Conservation (phyloP, 1,284 basidiomycete species). For the Wolfiporia cocos region DNA sequence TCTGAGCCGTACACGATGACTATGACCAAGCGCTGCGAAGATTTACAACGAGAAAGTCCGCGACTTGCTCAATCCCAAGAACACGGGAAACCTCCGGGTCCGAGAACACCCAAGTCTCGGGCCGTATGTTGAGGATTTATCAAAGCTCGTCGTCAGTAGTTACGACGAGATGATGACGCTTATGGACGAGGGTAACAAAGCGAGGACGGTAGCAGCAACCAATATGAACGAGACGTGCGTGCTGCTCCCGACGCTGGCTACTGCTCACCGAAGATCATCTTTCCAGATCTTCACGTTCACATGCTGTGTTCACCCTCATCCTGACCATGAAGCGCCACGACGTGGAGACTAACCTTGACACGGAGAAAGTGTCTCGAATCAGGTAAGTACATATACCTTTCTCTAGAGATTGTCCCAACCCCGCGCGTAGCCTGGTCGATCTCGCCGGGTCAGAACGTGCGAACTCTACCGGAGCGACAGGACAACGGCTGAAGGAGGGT, state of each 20-base stretch:
- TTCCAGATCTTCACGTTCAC: constrained; percentile 85
- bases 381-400: constrained; percentile 43
- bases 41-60: constrained; percentile 99
- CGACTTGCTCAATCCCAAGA: constrained; percentile 96
- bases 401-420: constrained; percentile 15
- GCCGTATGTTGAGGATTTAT: constrained; percentile 97
- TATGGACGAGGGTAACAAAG: constrained; percentile 99
- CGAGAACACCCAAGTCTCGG: constrained; percentile 93
- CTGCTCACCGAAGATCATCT: not conserved
- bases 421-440: constrained; percentile 85
- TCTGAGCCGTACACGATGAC: not conserved
- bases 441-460: constrained; percentile 97
- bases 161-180: constrained; percentile 97
- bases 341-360: constrained; percentile 76
- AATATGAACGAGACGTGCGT: constrained; percentile 98
- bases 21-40: constrained; percentile 29
- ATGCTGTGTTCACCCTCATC: constrained; percentile 95
- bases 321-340: constrained; percentile 90
- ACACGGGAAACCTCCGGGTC: constrained; percentile 92
- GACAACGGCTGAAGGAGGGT: constrained; percentile 90
- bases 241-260: not conserved
- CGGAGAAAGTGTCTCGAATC: constrained; percentile 95
- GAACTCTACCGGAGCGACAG: constrained; percentile 96
- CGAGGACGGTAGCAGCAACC: constrained; percentile 94
- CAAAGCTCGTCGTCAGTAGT: constrained; percentile 86